These are phyloP conservation scores for Stachybotrys chartarum DNA, from an alignment of 2,329 filamentous ascomycete species.

Conservation along the genomic window DNA sequence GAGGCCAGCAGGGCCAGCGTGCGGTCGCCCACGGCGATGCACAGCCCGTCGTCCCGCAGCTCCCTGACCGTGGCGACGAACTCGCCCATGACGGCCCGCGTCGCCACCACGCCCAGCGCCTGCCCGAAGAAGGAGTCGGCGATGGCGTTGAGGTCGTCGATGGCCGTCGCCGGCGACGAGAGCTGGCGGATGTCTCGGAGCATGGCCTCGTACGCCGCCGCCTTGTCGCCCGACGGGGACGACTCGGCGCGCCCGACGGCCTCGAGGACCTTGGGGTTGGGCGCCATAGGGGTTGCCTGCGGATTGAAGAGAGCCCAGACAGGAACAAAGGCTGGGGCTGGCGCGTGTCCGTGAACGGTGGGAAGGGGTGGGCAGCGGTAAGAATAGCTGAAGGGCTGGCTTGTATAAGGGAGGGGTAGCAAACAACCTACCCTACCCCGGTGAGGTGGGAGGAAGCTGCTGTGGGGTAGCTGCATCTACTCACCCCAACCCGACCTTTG, in stretches of 20 bases:
- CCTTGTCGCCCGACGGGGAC: constrained; percentile 29
- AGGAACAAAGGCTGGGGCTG: too few species aligned
- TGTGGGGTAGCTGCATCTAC: background rate
- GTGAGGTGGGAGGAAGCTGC: background rate
- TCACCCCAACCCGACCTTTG: background rate
- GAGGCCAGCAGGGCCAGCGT: constrained; percentile 59
- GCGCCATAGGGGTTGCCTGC: constrained; percentile 22
- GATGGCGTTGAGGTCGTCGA: constrained; percentile 59
- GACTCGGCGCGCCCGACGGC: constrained; percentile 34
- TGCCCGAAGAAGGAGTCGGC: constrained; percentile 61
- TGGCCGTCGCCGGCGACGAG: constrained; percentile 30
- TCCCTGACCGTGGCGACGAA: constrained; percentile 58
- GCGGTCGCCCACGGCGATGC: constrained; percentile 69
- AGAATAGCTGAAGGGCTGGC: background rate
- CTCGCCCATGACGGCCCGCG: constrained; percentile 59
- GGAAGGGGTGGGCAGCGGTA: too few species aligned
- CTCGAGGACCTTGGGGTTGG: constrained; percentile 31
- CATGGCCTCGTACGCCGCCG: constrained; percentile 38
- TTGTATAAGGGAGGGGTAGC: background rate
- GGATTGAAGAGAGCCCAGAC: too few species aligned
- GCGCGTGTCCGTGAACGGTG: too few species aligned
- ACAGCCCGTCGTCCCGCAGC: constrained; percentile 55
- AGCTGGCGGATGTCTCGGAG: constrained; percentile 34
- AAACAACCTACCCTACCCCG: background rate
- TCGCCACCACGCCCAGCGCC: constrained; percentile 67